These are phyloP conservation scores for Magnaporthales sp. DNA, from an alignment of 2,329 filamentous ascomycete species.

Conservation along the genomic window DNA sequence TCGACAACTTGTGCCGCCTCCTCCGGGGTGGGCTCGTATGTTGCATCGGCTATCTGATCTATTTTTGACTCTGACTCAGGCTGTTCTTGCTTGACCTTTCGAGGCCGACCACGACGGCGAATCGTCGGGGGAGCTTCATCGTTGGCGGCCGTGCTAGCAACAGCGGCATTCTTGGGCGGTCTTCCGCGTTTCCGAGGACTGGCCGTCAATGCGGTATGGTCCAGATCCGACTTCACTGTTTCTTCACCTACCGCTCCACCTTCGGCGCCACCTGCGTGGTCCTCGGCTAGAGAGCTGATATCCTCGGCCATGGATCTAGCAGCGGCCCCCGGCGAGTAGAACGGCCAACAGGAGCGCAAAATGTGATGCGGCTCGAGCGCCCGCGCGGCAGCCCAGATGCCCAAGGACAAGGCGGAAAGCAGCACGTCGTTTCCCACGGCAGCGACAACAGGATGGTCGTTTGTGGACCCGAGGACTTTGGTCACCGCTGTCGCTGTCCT, in stretches of 20 bases:
- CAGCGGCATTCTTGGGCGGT: background rate
- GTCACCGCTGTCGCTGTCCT: conserved; percentile 34
- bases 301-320: conserved; percentile 5
- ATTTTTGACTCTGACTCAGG: conserved; percentile 10
- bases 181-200: conserved; percentile 1
- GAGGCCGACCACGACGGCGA: conserved; percentile 14
- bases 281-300: background rate
- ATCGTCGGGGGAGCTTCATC: conserved; percentile 5
- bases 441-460: conserved; percentile 48
- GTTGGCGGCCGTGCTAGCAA: conserved; percentile 11
- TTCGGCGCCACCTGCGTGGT: background rate
- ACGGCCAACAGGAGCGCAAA: conserved; percentile 27
- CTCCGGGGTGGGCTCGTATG: conserved; percentile 27
- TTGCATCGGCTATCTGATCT: conserved; percentile 18
- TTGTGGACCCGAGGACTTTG: conserved; percentile 38
- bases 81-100: conserved; percentile 14
- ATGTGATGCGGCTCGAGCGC: conserved; percentile 41
- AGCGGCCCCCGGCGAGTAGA: conserved; percentile 13
- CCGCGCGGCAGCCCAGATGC: conserved; percentile 48
- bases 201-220: background rate
- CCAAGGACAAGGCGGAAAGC: conserved; percentile 42
- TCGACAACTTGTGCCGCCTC: conserved; percentile 22
- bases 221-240: background rate
- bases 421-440: conserved; percentile 51
- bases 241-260: background rate